Percentiles rank a stretch among this genome's conserved stretches.
These are phyloP conservation scores for Aspergillus hiratsukae DNA, from an alignment of 2,329 filamentous ascomycete genomes.

Conservation along the genomic window DNA sequence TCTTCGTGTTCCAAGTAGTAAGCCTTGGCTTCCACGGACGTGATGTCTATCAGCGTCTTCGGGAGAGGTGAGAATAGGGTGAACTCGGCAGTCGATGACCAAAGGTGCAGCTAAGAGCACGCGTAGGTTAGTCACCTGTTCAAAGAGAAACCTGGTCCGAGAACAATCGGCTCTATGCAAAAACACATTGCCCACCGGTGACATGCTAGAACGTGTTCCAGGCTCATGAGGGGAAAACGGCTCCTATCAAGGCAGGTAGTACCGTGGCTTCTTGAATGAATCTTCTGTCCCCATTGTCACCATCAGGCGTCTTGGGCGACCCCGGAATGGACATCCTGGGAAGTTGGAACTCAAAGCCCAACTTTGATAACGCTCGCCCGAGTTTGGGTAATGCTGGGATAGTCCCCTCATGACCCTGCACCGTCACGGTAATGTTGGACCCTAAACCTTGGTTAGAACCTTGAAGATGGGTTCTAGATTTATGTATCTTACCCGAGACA, in stretches of 20 bases:
- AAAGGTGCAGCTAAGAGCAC: slow-evolving; percentile 60
- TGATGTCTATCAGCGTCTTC: slow-evolving; percentile 70
- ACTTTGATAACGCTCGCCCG: slow-evolving; percentile 65
- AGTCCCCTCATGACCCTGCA: slow-evolving; percentile 66
- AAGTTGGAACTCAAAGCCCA: slow-evolving; percentile 67
- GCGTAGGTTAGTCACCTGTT: slow-evolving; percentile 11
- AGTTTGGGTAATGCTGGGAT: slow-evolving; percentile 70
- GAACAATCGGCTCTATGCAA: slow-evolving; percentile 23
- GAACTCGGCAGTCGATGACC: slow-evolving; percentile 83
- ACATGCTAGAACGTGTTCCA: slow-evolving; percentile 6
- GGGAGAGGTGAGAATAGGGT: slow-evolving; percentile 73
- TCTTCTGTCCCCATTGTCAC: slow-evolving; percentile 48
- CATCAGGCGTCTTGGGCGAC: slow-evolving; percentile 33
- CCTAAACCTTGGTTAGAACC: slow-evolving; percentile 40
- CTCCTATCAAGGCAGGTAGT: slow-evolving; percentile 26
- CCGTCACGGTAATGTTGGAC: slow-evolving; percentile 72
- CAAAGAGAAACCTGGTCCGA: not conserved
- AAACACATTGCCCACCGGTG: slow-evolving; percentile 7
- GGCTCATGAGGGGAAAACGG: slow-evolving; percentile 8
- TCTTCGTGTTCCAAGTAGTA: slow-evolving; percentile 76
- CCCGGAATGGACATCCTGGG: slow-evolving; percentile 62
- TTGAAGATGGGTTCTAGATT: not conserved
- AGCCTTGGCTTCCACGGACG: slow-evolving; percentile 76
- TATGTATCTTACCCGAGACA: slow-evolving; percentile 60
- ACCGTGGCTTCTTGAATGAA: slow-evolving; percentile 80